Evolutionary conservation across 2,329 filamentous ascomycete species (phyloP), one percentile per base, ranked within the genome.

Genomic region (Cordyceps farinosa): DNA sequence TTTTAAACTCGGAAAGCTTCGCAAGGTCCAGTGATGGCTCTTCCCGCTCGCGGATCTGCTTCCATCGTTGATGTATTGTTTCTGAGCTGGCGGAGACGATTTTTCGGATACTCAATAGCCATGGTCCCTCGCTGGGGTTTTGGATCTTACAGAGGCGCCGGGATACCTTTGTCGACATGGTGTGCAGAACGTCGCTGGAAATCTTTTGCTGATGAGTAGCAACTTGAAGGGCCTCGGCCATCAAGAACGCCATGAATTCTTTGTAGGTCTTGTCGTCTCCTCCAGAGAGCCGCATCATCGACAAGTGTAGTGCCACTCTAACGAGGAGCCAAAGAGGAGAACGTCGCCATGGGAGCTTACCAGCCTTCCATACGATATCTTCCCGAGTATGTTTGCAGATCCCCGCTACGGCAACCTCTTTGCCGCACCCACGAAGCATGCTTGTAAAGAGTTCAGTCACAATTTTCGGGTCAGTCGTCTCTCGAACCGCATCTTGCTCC

Each of bases 321-420:
- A 86, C 53, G 0, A 85, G 69, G 0, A 87, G 71, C 82, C 83
- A 87, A 0, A 80, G 65, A 0, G 82, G 72, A 15, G 82, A 84
- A 47, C 79, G 71, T 32, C 80, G 32, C 52, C 52, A 55, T 8
- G 38, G 36, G 4, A 8, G 13, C n/a, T 34, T 55, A 11, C 38
- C 27, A 10, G 17, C 8, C 22, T 55, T 40, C 5, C 34, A 38
- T n/a, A 40, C n/a, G 5, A 55, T 27, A 40, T 55, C 52, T 11
- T 55, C 52, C 36, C 34, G 8, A 1, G 52, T 55, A 22, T 55
- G 36, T 10, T 55, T 55, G 34, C 52, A 55, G 38, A 55, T 40
- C 11, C 22, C 27, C n/a, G 11, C 22, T 7, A 40, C 34, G 17
- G 36, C 52, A 15, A 29, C 34, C 29, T 38, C 34, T n/a, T 38